A percentile compares a stretch with the other conserved stretches of the same genome.
Evolutionary conservation across 129 eudicot genomes (phyloP).

Genomic region (Chrysanthemum lavandulifolium): DNA sequence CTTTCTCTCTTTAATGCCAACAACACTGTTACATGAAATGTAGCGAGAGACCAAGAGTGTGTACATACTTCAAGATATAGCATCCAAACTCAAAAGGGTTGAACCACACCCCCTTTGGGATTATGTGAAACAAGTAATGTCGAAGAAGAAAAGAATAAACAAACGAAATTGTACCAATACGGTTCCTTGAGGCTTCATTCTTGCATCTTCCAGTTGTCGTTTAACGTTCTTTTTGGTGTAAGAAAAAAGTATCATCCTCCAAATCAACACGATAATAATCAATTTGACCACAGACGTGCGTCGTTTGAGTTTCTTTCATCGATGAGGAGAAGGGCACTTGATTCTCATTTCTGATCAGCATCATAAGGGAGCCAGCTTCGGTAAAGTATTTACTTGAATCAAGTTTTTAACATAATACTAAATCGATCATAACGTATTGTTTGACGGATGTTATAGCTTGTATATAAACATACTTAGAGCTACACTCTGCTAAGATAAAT

Average conservation of each 20-base stretch:
- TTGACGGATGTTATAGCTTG: too few species aligned
- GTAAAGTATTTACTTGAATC: background rate
- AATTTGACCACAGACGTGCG: background rate
- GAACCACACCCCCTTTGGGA: too few species aligned
- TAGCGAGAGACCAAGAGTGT: too few species aligned
- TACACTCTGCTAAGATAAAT: too few species aligned
- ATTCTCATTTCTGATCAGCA: background rate
- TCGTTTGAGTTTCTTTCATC: background rate
- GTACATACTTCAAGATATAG: too few species aligned
- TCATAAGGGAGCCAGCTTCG: constrained; percentile 17
- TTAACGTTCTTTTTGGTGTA: background rate
- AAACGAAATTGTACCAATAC: background rate
- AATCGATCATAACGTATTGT: too few species aligned
- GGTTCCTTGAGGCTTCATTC: background rate
- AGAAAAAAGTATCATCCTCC: too few species aligned
- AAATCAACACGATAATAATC: background rate
- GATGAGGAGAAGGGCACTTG: constrained; percentile 6
- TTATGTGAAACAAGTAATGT: too few species aligned
- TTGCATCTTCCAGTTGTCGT: background rate
- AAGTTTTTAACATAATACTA: too few species aligned
- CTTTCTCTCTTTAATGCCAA: background rate
- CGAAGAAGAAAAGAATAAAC: too few species aligned
- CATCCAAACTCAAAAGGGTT: background rate
- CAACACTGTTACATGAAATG: background rate
- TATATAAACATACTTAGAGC: too few species aligned